Evolutionary conservation across 1,139 yeast species (phyloP), one percentile per base, ranked within the genome.

Genomic region (Yamadazyma jaroonii): DNA sequence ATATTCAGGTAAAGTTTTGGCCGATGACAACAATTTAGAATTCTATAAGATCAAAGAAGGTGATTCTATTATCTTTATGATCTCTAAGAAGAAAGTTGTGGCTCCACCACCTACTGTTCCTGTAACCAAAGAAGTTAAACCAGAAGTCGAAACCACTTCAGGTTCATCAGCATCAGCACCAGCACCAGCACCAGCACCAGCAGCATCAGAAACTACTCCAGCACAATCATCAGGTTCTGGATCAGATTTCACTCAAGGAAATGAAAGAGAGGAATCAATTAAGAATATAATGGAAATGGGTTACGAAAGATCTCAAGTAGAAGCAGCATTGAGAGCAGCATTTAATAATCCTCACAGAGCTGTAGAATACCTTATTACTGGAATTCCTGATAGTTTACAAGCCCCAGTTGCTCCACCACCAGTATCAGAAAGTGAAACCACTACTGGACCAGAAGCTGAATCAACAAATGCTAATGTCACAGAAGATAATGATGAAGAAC

Each of bases 311-410:
- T 74, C 79, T 6, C 87, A 87, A 57, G 97, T 88, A 22, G 95
- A 88, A 62, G 77, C 80, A 30, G 98, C 99, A 0, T 72, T 92
- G 59, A 79, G 95, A 54, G 96, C 97, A 12, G 97, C 98, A 0
- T 92, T 82, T 66, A 92, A 92, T 64, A 90, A 92, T 63, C 98
- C 99, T 20, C 97, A 92, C 57, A 81, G 98, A 54, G 99, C 99
- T 0, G 97, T 90, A 6, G 98, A 94, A 59, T 90, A 92, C 59
- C 72, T 92, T 41, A 67, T 92, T 50, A 87, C 90, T 31, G 97
- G 97, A 4, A 80, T 92, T 37, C 97, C 97, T 27, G 92, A 84
- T 49, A 62, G 74, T 36, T 64, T 73, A 46, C 73, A 67, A 53
- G 56, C 58, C 11, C 42, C 54, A 33, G 39, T 34, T n/a, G 43